Conservation (phyloP, 331 rosid genomes). For the Pyrus hybrid region DNA sequence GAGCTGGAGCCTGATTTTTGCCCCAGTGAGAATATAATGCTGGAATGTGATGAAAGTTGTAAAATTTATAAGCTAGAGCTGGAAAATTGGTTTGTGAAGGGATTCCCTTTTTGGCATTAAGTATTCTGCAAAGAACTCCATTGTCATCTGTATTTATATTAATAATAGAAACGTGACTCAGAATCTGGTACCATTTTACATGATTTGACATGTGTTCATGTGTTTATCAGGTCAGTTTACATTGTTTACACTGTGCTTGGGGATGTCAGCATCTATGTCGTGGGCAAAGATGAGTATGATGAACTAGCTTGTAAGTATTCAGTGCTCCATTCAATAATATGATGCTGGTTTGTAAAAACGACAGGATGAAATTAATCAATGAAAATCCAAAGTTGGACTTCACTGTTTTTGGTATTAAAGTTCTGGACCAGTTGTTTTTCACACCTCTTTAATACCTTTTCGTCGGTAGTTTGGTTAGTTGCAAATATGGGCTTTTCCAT, state of each 20-base stretch:
- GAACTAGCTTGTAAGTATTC: constrained; percentile 66
- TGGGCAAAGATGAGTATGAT: constrained; percentile 75
- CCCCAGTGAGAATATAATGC: neutral
- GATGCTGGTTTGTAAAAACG: neutral
- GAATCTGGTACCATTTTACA: neutral
- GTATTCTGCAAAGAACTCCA: neutral
- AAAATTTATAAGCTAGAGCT: neutral
- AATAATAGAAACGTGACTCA: neutral
- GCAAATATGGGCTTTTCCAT: neutral
- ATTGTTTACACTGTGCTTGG: constrained; percentile 88
- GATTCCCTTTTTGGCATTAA: neutral
- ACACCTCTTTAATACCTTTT: neutral
- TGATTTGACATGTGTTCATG: neutral
- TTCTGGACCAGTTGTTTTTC: neutral
- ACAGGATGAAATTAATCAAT: neutral
- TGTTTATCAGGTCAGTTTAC: constrained; percentile 71
- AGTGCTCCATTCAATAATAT: neutral
- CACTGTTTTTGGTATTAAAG: neutral
- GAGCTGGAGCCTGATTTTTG: neutral
- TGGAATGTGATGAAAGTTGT: neutral
- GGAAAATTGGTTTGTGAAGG: neutral
- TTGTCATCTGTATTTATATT: neutral
- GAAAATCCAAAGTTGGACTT: neutral
- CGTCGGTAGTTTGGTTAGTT: neutral
- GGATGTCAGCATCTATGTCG: constrained; percentile 72